Base-by-base conservation (phyloP, 371 early-diverging fungal genomes). In the Mucor mucedo region DNA sequence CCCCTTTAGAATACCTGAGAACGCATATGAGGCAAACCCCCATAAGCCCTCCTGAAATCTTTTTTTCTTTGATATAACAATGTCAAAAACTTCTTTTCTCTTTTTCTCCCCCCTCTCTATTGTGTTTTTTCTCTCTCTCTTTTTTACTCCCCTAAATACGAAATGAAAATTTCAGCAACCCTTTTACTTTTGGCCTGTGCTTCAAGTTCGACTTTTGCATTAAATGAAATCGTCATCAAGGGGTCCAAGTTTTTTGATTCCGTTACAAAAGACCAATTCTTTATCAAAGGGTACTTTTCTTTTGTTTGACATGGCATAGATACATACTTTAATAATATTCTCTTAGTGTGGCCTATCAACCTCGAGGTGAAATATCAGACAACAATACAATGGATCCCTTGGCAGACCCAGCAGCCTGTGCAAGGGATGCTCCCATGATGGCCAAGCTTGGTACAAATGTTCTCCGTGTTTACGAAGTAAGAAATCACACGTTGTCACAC, bases 391-490 rank as follows among this genome's bases (percentile, higher is more conserved):
- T 58, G 6, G 93, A 92, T 69, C 91, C 92, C 7, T 76, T 93
- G 50, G 82, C 89, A 3, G 87, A 86, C 60, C 62, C 78, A 1
- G 65, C 57, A 16, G 83, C 82, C 29, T 93, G 92, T 73, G 79
- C 77, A 63, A 84, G 90, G 30, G 92, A 93, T 68, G 79, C 90
- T 32, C 73, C 75, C 4, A 57, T 83, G 16, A 87, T 92, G 84
- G 84, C 87, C 58, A 84, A 85, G 14, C 77, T 93, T 47, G 89
- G 88, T 7, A 58, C 90, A 48, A 93, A 93, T 71, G 81, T 87
- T 3, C 80, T 93, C 65, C 91, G 92, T 58, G 93, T 93, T 4
- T 92, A 92, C 66, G 88, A 92, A 72, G 80, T 77, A 66, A 62
- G 33, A 16, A 14, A 2, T n/a, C 27, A 14, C 7, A 14, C 29